Evolutionary conservation across 306 rosid species (phyloP).

Genomic region (Inga leiocalycina): DNA sequence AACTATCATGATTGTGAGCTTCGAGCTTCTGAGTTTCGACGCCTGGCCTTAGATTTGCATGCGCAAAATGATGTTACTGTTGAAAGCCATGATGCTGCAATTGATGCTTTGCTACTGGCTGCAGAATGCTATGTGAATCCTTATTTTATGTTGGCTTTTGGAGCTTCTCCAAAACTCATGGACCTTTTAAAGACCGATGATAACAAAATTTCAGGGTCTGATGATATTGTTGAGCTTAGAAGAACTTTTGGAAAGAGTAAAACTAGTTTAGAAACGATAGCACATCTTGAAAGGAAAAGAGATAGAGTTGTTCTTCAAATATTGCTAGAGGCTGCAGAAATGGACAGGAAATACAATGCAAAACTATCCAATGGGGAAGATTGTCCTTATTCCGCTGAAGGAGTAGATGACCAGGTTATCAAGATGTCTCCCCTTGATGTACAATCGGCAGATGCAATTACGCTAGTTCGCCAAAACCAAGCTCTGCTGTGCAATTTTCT

Average conservation of each 20-base stretch:
- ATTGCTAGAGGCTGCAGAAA: constrained; percentile 88
- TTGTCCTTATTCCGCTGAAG: constrained; percentile 48
- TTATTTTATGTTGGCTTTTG: constrained; percentile 69
- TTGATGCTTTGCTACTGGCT: constrained; percentile 89
- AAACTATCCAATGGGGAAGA: constrained; percentile 50
- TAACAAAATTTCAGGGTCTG: constrained; percentile 38
- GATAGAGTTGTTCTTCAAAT: constrained; percentile 78
- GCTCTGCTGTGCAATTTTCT: constrained; percentile 75
- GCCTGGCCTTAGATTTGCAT: constrained; percentile 80
- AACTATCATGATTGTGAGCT: constrained; percentile 71
- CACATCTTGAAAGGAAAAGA: constrained; percentile 71
- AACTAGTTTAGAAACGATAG: constrained; percentile 60
- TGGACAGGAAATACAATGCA: constrained; percentile 67
- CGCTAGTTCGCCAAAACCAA: constrained; percentile 92
- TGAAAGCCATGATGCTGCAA: constrained; percentile 92
- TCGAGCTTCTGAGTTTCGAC: constrained; percentile 86
- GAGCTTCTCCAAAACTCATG: constrained; percentile 47
- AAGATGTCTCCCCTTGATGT: constrained; percentile 62
- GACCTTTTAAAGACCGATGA: constrained; percentile 46
- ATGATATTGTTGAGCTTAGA: constrained; percentile 41
- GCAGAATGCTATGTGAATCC: constrained; percentile 97
- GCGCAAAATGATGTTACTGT: constrained; percentile 62
- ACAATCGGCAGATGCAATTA: constrained; percentile 78
- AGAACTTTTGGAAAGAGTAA: constrained; percentile 53
- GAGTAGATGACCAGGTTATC: constrained; percentile 67